Evolutionary conservation across 2,329 filamentous ascomycete genomes (phyloP), one percentile per base, ranked within the genome.

Genomic region (Cryphonectria carpinicola): DNA sequence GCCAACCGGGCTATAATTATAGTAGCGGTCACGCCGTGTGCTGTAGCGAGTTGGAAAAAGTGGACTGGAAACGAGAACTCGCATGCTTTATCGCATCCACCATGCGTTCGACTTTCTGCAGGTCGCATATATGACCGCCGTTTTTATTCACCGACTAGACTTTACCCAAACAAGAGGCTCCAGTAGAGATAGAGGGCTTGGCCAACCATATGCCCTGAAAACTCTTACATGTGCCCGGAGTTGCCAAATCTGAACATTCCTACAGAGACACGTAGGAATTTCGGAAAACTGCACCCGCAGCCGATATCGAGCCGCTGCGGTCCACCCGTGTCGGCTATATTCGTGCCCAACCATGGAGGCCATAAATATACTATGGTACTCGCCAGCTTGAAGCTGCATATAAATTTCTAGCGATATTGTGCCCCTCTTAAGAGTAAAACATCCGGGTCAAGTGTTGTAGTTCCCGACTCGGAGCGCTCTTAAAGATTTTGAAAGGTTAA

Each of bases 11-110:
- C 35, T 37, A 32, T 39, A 28, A 6, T 28, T 56, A 58, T 25
- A 58, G 58, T n/a, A 61, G 58, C 58, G 58, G 58, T 61, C 46
- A 49, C 46, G 46, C 46, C 6, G 46, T 49, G 46, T n/a, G 46
- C 6, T 49, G 35, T 39, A 8, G 58, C 32, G 39, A 25, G 58
- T 3, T 39, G 32, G 32, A 3, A 39, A 61, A 61, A 61, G 58
- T 61, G 58, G 58, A n/a, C 35, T 61, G 32, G 19, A 49, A 3
- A 39, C 39, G 35, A 39, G 35, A 61, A 22, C 10, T 61, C 35
- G 22, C 58, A 19, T 61, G 32, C 32, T 61, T 39, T 61, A 61
- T 61, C 58, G 32, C 58, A 61, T 39, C 32, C 58, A 25, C 32
- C n/a, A 22, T n/a, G 35, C 11, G 2, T 39, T 61, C 58, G 58